Base-by-base conservation (phyloP, 2,329 filamentous ascomycete species). In the Epichloe brachyelytri region DNA sequence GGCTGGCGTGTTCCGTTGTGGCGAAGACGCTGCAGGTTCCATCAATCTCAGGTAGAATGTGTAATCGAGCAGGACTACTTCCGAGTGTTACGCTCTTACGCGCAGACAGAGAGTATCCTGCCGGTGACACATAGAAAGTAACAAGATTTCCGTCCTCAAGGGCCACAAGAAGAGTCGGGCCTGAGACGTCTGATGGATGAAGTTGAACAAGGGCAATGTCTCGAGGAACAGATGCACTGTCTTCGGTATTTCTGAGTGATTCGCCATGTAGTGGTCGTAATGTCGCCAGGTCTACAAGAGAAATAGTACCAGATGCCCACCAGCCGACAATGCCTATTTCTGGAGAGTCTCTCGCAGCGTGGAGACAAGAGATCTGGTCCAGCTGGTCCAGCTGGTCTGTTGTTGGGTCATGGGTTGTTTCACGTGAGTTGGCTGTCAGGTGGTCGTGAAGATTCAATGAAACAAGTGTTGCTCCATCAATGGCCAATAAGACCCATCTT, bases 141-240 rank as follows among this genome's bases (percentile, higher is more conserved):
- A 95, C 77, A 1, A 98, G 86, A 54, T 86, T 88, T 4, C 93
- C 93, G 66, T 97, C 91, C 46, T 94, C 88, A 78, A 96, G 86
- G 12, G 91, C 86, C 34, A 95, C 78, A 54, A 98, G 86, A 0
- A 98, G 74, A 0, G 86, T 95, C 0, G 88, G 85, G 0, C 78
- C 78, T 6, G 71, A 68, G 8, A 66, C 51, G 7, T 68, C 59
- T 6, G 75, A 73, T 14, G 83, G 82, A 43, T 96, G 77, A 4
- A 97, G 76, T 54, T 90, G 83, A 5, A 87, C 84, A 7, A 97
- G 76, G 0, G 83, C 79, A 30, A 97, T 76, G 48, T 89, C 88
- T 55, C 91, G 79, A 1, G 93, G 90, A 30, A 96, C 83, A 0
- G 88, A 88, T 7, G 85, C 78, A 43, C 80, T 82, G 52, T 90